phyloP scores from a whole-genome alignment of 192 early-diverging fungal species.

The Backusella mclennaniae region DNA sequence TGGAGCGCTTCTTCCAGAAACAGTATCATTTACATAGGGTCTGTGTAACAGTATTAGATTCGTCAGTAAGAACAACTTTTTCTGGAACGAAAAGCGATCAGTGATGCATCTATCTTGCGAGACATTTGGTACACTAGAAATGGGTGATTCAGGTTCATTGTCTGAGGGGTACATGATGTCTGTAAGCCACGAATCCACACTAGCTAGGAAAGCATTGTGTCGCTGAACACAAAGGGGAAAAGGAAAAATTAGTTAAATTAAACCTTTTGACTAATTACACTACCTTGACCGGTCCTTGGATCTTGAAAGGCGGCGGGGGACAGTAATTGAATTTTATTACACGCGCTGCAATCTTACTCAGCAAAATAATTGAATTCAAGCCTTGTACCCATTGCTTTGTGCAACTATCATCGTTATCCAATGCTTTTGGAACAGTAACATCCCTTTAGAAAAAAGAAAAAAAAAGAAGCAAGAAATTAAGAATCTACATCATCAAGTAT shows the following conservation, averaged over 20 bases:
- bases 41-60: conserved; percentile 46
- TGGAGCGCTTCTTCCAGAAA: conserved; percentile 24
- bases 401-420: conserved; percentile 27
- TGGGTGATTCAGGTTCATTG: conserved; percentile 1
- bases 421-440: conserved; percentile 12
- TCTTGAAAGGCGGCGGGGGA: conserved; percentile 1
- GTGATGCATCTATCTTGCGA: conserved; percentile 9
- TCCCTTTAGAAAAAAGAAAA: neutral
- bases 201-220: conserved; percentile 25
- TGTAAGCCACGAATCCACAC: conserved; percentile 26
- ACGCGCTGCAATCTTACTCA: conserved; percentile 43
- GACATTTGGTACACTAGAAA: conserved; percentile 7
- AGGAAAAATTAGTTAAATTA: neutral
- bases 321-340: conserved; percentile 46
- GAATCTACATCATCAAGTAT: neutral
- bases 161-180: conserved; percentile 3
- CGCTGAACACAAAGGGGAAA: neutral
- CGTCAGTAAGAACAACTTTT: conserved; percentile 33
- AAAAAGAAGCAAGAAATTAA: neutral
- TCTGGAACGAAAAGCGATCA: conserved; percentile 30
- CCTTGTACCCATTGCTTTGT: conserved; percentile 21
- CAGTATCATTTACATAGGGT: conserved; percentile 46
- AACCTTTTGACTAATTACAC: neutral
- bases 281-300: neutral
- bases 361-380: conserved; percentile 43